phyloP scores from a whole-genome alignment of 140 eudicot genomes.

The Flaveria floridana region DNA sequence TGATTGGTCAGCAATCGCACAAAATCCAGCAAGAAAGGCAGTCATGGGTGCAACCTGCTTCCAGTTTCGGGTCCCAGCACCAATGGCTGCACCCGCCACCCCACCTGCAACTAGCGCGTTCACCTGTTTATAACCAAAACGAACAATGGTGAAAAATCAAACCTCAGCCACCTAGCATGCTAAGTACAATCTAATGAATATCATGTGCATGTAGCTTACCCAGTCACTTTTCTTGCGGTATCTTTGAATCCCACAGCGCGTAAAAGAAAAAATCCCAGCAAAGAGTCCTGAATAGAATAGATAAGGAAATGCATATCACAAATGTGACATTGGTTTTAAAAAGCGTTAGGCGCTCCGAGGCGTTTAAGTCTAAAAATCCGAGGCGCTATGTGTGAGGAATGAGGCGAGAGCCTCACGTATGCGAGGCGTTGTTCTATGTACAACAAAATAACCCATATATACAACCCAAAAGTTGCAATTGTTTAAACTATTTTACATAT shows the following conservation, averaged over 20 bases:
- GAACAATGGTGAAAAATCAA: background rate
- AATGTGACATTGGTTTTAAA: too few species aligned
- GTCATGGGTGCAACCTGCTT: conserved; percentile 73
- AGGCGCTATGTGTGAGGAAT: too few species aligned
- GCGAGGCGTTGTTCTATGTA: too few species aligned
- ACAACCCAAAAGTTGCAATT: too few species aligned
- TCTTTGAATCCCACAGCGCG: conserved; percentile 70
- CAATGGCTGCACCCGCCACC: conserved; percentile 78
- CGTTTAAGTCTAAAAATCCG: too few species aligned
- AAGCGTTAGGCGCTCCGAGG: too few species aligned
- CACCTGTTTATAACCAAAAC: conserved; percentile 44
- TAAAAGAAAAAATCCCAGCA: conserved; percentile 73
- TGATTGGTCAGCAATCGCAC: conserved; percentile 61
- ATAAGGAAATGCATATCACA: background rate
- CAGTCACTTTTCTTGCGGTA: conserved; percentile 67
- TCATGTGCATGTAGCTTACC: conserved; percentile 50
- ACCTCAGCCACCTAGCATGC: conserved; percentile 6
- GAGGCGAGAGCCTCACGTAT: too few species aligned
- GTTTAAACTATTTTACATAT: too few species aligned
- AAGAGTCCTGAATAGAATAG: conserved; percentile 49
- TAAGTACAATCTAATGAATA: background rate
- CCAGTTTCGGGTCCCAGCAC: conserved; percentile 77
- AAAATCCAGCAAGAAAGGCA: conserved; percentile 50
- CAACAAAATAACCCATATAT: too few species aligned
- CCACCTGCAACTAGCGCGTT: conserved; percentile 81